phyloP scores from a whole-genome alignment of 1,139 yeast genomes.

The Oligophagozyma castellii region DNA sequence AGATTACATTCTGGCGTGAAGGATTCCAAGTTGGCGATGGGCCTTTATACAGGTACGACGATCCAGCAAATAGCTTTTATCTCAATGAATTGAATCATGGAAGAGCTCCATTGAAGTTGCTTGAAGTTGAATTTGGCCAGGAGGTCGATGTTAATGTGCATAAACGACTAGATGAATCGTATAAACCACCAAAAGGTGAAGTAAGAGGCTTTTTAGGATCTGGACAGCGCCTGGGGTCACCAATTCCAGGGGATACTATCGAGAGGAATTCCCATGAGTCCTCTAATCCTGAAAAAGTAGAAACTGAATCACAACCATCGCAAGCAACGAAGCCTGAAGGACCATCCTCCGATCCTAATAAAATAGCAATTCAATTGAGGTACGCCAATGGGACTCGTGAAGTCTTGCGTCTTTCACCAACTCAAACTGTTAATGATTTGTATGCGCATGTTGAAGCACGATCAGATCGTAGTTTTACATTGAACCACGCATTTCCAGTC shows the following conservation, averaged over 20 bases:
- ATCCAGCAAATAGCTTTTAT: constrained; percentile 68
- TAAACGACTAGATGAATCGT: constrained; percentile 71
- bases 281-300: constrained; percentile 6
- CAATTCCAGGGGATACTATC: constrained; percentile 63
- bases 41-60: constrained; percentile 72
- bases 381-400: constrained; percentile 69
- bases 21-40: constrained; percentile 96
- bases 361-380: constrained; percentile 63
- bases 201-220: constrained; percentile 64
- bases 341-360: constrained; percentile 25
- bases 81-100: constrained; percentile 77
- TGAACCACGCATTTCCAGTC: constrained; percentile 79
- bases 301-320: constrained; percentile 5
- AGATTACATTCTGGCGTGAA: constrained; percentile 88
- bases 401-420: constrained; percentile 49
- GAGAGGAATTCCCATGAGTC: too few species aligned
- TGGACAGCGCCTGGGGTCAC: constrained; percentile 87
- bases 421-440: constrained; percentile 53
- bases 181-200: constrained; percentile 53
- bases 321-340: constrained; percentile 6
- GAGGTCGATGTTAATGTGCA: constrained; percentile 91
- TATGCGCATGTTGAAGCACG: constrained; percentile 52
- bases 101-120: constrained; percentile 76
- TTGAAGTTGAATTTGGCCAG: constrained; percentile 80
- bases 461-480: constrained; percentile 40